These are phyloP conservation scores for Arabidopsis suecica DNA, from an alignment of 345 rosid species.

Conservation along the genomic window DNA sequence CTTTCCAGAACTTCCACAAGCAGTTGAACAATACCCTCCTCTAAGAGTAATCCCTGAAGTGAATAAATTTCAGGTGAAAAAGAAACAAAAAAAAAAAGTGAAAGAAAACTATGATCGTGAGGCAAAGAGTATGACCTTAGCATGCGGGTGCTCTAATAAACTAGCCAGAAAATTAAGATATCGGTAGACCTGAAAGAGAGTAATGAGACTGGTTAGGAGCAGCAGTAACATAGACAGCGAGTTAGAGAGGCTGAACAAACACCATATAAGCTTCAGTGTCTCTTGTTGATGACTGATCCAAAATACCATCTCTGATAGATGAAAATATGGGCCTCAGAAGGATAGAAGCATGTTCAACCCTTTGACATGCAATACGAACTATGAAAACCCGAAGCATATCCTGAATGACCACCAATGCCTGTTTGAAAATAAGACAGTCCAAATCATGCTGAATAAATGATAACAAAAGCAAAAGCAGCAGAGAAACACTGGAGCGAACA, in stretches of 20 bases:
- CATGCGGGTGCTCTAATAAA: constrained; percentile 86
- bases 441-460: constrained; percentile 32
- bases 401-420: constrained; percentile 87
- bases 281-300: constrained; percentile 52
- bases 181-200: constrained; percentile 65
- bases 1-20: constrained; percentile 66
- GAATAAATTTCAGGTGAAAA: constrained; percentile 29
- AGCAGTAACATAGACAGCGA: constrained; percentile 30
- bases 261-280: constrained; percentile 86
- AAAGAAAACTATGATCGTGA: constrained; percentile 27
- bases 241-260: constrained; percentile 37
- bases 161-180: constrained; percentile 77
- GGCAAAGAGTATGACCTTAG: constrained; percentile 61
- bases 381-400: constrained; percentile 97
- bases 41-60: constrained; percentile 68
- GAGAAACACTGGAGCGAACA: constrained; percentile 34
- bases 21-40: constrained; percentile 65
- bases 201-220: constrained; percentile 33
- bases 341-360: constrained; percentile 68
- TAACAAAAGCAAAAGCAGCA: constrained; percentile 36
- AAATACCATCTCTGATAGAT: constrained; percentile 59
- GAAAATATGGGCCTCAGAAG: constrained; percentile 78
- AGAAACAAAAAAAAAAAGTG: constrained; percentile 2
- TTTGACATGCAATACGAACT: constrained; percentile 79
- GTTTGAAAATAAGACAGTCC: constrained; percentile 38